Evolutionary conservation across 2,329 filamentous ascomycete species (phyloP).

Genomic region (Colletotrichum sp.): DNA sequence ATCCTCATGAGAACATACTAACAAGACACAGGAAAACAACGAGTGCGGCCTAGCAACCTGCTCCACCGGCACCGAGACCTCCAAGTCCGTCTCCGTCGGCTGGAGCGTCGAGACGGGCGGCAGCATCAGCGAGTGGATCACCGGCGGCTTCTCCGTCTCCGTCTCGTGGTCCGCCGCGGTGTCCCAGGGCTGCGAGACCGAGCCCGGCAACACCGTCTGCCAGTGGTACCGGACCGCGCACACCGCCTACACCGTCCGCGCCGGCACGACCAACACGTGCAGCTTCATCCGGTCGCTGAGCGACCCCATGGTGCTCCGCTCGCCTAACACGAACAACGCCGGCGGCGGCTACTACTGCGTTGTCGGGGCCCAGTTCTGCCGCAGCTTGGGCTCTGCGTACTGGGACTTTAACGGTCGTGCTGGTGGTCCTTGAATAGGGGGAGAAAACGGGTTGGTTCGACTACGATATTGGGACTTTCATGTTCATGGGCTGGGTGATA

Average conservation of each 20-base stretch:
- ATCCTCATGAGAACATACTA: rapidly evolving
- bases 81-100: not conserved
- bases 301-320: not conserved
- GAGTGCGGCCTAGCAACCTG: not conserved
- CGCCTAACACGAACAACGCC: not conserved
- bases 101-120: not conserved
- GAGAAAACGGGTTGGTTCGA: rapidly evolving
- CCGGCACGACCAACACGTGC: not conserved
- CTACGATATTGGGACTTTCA: not conserved
- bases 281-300: not conserved
- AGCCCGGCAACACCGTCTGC: not conserved
- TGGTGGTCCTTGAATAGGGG: not conserved
- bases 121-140: not conserved
- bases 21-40: not conserved
- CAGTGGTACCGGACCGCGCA: not conserved
- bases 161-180: not conserved
- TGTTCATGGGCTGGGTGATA: not conserved
- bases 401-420: not conserved
- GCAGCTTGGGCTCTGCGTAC: not conserved
- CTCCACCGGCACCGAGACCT: not conserved
- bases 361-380: not conserved
- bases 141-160: not conserved
- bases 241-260: not conserved
- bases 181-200: not conserved
- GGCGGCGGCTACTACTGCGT: not conserved